Evolutionary conservation across 306 rosid genomes (phyloP), one percentile per base, ranked within the genome.

Genomic region (Begonia peltatifolia): DNA sequence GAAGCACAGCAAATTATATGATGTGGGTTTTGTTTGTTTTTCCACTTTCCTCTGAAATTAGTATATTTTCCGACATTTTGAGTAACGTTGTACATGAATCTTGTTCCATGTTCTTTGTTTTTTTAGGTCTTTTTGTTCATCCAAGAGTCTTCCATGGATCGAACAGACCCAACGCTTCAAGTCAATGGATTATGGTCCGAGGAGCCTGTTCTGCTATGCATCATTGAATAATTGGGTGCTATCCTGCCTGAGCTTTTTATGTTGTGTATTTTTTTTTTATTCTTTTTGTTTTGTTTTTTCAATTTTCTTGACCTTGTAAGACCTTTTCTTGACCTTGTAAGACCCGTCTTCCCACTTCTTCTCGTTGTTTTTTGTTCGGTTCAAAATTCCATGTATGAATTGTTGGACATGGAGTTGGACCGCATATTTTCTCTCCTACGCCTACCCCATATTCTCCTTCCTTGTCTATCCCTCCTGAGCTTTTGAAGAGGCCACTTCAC

Each of bases 381-480:
- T 36, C 16, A 50, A 17, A 38, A 53, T 63, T 58, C 72, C 70
- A 35, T 73, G 15, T 74, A 60, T 52, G 55, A 66, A 55, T 55
- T 49, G 11, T 5, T 43, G 42, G 72, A 71, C 54, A 44, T 66
- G 58, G 76, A 61, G 72, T 68, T 79, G 52, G 4, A n/a, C 55
- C 63, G 9, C 41, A 0, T 14, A 44, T 50, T 46, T 75, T 73
- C 74, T 59, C 12, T 11, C 73, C 55, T 17, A 75, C 76, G 41
- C 43, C 75, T 77, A 74, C 78, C 83, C 72, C 94, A 65, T 75
- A 74, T 72, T 80, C 92, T 85, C 86, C 81, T 83, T 85, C 80
- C 82, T 73, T 80, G 87, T 90, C 97, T 90, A 85, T 90, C 94
- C 97, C 97, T 90, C 94, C 82, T 90, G 97, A 90, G 97, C 97